Evolutionary conservation across 768 basidiomycete genomes (phyloP).

Genomic region (Lepiota venenata): DNA sequence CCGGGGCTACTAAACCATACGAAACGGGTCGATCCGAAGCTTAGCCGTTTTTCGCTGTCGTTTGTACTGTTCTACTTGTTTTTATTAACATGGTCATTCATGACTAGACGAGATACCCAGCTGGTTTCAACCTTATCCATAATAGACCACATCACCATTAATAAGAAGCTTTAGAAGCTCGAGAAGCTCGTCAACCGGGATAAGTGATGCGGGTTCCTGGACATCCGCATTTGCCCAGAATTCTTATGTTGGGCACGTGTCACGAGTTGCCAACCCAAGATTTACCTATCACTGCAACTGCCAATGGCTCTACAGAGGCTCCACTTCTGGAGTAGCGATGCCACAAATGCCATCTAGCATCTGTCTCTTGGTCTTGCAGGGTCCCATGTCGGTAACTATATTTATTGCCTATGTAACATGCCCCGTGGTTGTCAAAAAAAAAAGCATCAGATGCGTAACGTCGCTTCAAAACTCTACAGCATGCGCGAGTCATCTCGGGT

Average conservation of each 20-base stretch:
- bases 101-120: background rate
- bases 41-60: constrained; percentile 5
- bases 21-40: constrained; percentile 5
- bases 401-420: constrained; percentile 2
- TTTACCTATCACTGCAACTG: background rate
- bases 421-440: constrained; percentile 3
- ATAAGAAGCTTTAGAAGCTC: constrained; percentile 1
- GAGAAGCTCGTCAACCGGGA: constrained; percentile 3
- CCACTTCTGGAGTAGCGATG: background rate
- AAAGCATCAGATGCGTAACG: background rate
- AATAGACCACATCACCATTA: constrained; percentile 5
- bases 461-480: background rate
- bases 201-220: constrained; percentile 1
- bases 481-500: background rate
- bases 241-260: constrained; percentile 10
- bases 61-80: constrained; percentile 7
- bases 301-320: background rate
- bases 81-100: background rate
- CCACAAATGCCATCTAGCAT: background rate
- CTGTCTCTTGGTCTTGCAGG: constrained; percentile 1
- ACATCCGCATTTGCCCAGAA: background rate
- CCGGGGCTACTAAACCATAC: background rate
- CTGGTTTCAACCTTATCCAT: constrained; percentile 2
- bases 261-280: background rate
- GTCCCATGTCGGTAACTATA: background rate